phyloP scores from a whole-genome alignment of 306 rosid genomes.

The Mimosa pudica region DNA sequence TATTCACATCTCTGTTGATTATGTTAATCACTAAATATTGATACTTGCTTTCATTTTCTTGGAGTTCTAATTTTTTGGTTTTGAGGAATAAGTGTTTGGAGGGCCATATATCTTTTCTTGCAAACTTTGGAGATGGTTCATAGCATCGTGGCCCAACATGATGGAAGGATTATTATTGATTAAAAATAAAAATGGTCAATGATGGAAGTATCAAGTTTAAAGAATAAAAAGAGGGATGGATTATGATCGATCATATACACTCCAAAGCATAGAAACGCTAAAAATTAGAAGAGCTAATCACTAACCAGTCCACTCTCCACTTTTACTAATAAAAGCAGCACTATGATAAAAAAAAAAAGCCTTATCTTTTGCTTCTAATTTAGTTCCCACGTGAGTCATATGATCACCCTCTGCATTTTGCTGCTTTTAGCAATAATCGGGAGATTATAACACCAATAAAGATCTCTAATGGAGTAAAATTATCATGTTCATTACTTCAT shows the following conservation, averaged over 20 bases:
- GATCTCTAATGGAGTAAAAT: too few relatives aligned
- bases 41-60: constrained; percentile 30
- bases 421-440: background rate
- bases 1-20: too few relatives aligned
- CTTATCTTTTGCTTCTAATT: constrained; percentile 3
- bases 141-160: background rate
- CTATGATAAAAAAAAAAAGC: background rate
- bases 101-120: constrained; percentile 6
- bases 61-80: background rate
- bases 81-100: background rate
- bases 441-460: too few relatives aligned
- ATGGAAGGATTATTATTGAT: background rate
- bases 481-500: too few relatives aligned
- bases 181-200: background rate
- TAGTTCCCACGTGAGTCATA: background rate
- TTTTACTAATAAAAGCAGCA: background rate
- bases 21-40: background rate
- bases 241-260: background rate
- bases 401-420: background rate
- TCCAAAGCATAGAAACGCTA: too few relatives aligned
- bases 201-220: background rate
- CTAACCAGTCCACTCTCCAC: background rate
- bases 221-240: background rate
- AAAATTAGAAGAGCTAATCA: background rate
- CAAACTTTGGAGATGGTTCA: background rate